Evolutionary conservation across 257 asterid species (phyloP), one percentile per base, ranked within the genome.

Genomic region (Datura wrightii): DNA sequence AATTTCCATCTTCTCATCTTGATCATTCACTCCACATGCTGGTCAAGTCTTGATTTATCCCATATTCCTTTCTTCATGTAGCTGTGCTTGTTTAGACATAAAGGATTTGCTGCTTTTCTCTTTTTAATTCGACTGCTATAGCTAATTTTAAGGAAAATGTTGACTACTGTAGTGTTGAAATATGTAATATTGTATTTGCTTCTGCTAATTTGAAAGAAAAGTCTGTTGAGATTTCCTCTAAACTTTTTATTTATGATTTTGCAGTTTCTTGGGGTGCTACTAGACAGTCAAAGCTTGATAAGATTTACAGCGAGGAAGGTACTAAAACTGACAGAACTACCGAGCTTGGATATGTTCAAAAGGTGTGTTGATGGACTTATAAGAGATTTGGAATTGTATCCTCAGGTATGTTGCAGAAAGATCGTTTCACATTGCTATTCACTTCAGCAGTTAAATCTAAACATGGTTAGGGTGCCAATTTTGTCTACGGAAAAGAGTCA

Each of bases 181-280:
- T 37, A 59, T 24, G 66, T 46, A 50, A 19, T 34, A 63, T 36
- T 50, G 59, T 41, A 62, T 72, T 58, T 72, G 58, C 48, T 79
- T 63, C 14, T 78, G 65, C 71, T 42, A 18, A 5, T 74, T 54
- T 16, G 54, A 34, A 39, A 71, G 60, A 14, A 50, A 82, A 52
- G 5, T 8, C 16, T 6, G 4, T 58, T 60, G 56, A 15, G 63
- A 63, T 67, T 83, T 66, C 58, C 53, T 74, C 31, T 85, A 50
- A 76, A 58, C 52, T 70, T 82, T 63, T 87, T 85, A 50, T 60
- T 83, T 85, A 55, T 76, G 10, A 16, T 24, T 48, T 84, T 92
- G 94, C 95, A 96, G 99, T 92, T 94, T 78, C 88, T 94, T 53
- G 91, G 93, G 85, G 86, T 94, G 69, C 86, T 94, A 83, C 84